Evolutionary conservation across 2,329 filamentous ascomycete species (phyloP).

Genomic region (Colletotrichum sp.): DNA sequence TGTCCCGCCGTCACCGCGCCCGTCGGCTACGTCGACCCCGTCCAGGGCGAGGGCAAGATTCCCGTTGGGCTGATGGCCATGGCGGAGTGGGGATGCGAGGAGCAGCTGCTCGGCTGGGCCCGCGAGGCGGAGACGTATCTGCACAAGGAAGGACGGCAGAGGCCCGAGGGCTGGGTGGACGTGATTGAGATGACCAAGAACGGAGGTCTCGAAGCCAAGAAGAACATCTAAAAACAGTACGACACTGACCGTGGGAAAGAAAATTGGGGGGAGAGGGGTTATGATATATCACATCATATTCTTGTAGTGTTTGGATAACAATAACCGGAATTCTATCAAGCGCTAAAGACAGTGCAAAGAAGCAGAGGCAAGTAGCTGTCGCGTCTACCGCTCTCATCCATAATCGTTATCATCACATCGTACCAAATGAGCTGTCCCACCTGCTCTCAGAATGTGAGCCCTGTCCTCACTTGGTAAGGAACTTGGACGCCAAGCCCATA

Average conservation of each 20-base stretch:
- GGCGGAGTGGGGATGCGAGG: slow-evolving; percentile 71
- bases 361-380: background rate
- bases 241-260: background rate
- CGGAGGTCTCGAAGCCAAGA: slow-evolving; percentile 16
- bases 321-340: background rate
- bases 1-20: slow-evolving; percentile 78
- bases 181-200: slow-evolving; percentile 45
- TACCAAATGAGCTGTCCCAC: background rate
- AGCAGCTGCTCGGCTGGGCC: slow-evolving; percentile 66
- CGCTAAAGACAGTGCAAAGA: background rate
- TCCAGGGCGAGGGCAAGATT: slow-evolving; percentile 62
- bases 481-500: slow-evolving; percentile 53
- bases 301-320: background rate
- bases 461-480: slow-evolving; percentile 33
- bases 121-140: slow-evolving; percentile 62
- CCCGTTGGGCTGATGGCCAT: slow-evolving; percentile 68
- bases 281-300: background rate
- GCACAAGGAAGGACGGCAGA: slow-evolving; percentile 53
- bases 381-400: background rate
- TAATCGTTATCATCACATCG: background rate
- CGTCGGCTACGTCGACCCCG: slow-evolving; percentile 71
- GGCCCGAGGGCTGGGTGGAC: slow-evolving; percentile 64
- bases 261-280: no score
- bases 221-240: background rate
- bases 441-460: no score